These are phyloP conservation scores for Aureobasidium sp. DNA, from an alignment of 2,329 filamentous ascomycete genomes.

Conservation along the genomic window DNA sequence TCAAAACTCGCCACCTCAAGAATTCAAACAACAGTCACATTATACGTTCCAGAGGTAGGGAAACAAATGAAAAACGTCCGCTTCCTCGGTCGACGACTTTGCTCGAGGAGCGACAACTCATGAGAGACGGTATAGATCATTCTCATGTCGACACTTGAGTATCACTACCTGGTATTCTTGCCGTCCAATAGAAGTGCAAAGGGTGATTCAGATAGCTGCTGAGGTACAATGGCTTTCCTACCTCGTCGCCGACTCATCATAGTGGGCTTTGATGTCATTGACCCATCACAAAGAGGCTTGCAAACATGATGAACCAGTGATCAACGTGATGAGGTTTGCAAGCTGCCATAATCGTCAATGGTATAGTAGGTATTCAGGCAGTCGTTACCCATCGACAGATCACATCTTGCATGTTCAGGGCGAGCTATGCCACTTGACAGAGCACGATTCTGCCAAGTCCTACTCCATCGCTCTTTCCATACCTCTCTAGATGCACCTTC, in stretches of 20 bases:
- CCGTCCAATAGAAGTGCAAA: background rate
- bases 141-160: background rate
- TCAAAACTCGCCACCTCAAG: no score
- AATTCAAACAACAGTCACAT: background rate
- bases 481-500: no score
- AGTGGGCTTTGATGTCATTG: background rate
- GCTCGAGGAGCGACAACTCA: background rate
- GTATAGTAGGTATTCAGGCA: no score
- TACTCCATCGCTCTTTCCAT: no score
- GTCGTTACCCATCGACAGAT: background rate
- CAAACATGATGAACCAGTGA: background rate
- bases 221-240: no score
- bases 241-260: background rate
- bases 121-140: background rate
- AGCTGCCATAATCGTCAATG: no score
- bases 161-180: background rate
- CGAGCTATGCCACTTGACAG: background rate
- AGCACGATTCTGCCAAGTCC: no score
- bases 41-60: background rate
- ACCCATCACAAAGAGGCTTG: background rate
- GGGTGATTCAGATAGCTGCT: background rate
- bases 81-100: background rate
- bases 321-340: no score
- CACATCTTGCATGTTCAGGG: background rate
- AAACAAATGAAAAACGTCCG: background rate